Base-by-base conservation (phyloP, 805 yeast species). In the Debaryomyces tyrocola region DNA sequence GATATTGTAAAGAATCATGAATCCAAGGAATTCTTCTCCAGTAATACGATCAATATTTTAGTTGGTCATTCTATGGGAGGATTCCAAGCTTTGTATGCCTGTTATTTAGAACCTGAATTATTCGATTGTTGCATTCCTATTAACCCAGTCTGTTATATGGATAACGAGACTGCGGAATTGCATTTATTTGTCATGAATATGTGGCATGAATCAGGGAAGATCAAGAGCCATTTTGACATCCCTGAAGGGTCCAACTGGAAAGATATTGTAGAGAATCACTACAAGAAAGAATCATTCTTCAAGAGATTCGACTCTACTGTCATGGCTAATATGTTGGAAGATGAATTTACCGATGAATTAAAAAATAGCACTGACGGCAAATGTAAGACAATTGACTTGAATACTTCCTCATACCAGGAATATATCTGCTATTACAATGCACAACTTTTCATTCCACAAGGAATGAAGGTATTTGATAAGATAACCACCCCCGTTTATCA, bases 21-120 rank as follows among this genome's bases (percentile, higher is more conserved):
- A 24, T 39, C 41, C 11, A 37, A 35, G 3, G 21, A n/a, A 3
- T 46, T 43, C 28, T 33, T 12, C 15, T 14, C 33, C 20, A 17
- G 29, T 4, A 14, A 41, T 8, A 43, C 34, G 4, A 37, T 43
- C 9, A 54, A 51, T 45, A 42, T 54, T 15, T 17, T 49, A n/a
- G 43, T 54, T 6, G 57, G 57, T 8, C 57, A 54, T 38, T 52
- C 55, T 15, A 47, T 54, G 54, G 54, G 55, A 2, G 57, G 55
- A n/a, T 44, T 35, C 31, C 33, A 41, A 9, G 12, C 46, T 18
- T 20, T 52, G 29, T 36, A 37, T 15, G 11, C 42, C 18, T 24
- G 40, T 7, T 44, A 18, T 38, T 27, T 49, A 12, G 39, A 45
- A 15, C 53, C 52, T 4, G 36, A n/a, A 6, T 17, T 48, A 6